Conservation (phyloP, 352 stramenopile genomes). For the Thraustotheca clavata region DNA sequence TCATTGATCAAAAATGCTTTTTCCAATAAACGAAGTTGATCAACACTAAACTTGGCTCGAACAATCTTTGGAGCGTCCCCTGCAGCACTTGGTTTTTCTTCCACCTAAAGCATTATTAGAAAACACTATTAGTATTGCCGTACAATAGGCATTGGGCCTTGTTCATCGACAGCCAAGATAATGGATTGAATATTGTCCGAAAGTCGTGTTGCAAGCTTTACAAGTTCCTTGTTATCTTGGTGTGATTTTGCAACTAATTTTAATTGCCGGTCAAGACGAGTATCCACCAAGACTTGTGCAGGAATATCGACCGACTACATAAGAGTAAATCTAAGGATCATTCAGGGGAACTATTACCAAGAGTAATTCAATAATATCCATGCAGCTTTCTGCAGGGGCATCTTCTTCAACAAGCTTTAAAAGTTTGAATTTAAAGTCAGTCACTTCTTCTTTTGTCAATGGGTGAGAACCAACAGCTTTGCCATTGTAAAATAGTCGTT, state of each 20-base stretch:
- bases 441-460: conserved; percentile 71
- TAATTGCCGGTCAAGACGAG: conserved; percentile 59
- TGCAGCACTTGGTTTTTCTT: neutral
- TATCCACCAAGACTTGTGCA: conserved; percentile 62
- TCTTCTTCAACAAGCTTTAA: conserved; percentile 78
- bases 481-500: conserved; percentile 69
- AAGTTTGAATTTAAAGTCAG: conserved; percentile 79
- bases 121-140: neutral
- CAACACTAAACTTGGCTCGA: conserved; percentile 14
- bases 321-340: neutral
- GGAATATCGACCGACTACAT: conserved; percentile 57
- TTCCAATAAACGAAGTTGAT: neutral
- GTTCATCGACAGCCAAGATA: conserved; percentile 37
- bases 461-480: conserved; percentile 71
- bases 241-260: conserved; percentile 67
- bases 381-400: conserved; percentile 62
- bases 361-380: conserved; percentile 72
- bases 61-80: conserved; percentile 28
- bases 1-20: conserved; percentile 23
- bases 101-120: neutral
- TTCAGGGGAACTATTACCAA: conserved; percentile 21
- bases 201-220: conserved; percentile 70
- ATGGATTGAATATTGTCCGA: conserved; percentile 74
- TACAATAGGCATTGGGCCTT: conserved; percentile 14
- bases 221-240: conserved; percentile 82